Percentiles rank a stretch among this genome's conserved stretches.
Evolutionary conservation across 257 asterid genomes (phyloP).

Genomic region (Gentiana dahurica): DNA sequence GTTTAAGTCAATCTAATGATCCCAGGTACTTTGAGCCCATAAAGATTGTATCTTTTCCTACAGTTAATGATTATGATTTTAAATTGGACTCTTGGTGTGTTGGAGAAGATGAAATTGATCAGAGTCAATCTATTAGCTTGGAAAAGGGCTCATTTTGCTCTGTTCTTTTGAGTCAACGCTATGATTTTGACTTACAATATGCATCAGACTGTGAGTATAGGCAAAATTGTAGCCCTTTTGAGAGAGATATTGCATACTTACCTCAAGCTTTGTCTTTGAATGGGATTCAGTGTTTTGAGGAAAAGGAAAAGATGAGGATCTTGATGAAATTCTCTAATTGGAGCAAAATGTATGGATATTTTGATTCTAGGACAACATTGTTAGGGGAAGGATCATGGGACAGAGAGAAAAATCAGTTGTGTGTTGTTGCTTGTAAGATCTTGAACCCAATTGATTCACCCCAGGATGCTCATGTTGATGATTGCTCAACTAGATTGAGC

Average conservation of each 20-base stretch:
- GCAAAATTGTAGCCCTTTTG: constrained; percentile 22
- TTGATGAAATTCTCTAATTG: constrained; percentile 13
- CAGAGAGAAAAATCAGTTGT: constrained; percentile 22
- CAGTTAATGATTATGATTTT: constrained; percentile 20
- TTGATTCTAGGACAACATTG: constrained; percentile 19
- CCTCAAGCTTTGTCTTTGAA: constrained; percentile 22
- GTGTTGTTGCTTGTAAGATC: constrained; percentile 43
- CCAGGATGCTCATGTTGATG: constrained; percentile 23
- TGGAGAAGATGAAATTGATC: constrained; percentile 10
- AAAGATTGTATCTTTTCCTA: constrained; percentile 27
- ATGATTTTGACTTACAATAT: constrained; percentile 27
- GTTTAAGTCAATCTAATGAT: constrained; percentile 15
- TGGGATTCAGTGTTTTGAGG: constrained; percentile 32
- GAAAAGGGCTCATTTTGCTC: constrained; percentile 23
- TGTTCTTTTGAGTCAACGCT: background rate
- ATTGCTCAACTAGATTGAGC: constrained; percentile 44
- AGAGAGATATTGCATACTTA: constrained; percentile 13
- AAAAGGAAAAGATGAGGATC: constrained; percentile 27
- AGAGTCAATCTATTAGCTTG: constrained; percentile 16
- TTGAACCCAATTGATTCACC: constrained; percentile 10
- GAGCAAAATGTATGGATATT: background rate
- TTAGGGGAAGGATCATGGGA: constrained; percentile 72
- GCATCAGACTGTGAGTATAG: constrained; percentile 19
- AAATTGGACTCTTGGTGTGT: constrained; percentile 16
- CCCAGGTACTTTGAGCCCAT: constrained; percentile 36